phyloP scores from a whole-genome alignment of 73 alveolate genomes.

The Tetrahymena thermophila region DNA sequence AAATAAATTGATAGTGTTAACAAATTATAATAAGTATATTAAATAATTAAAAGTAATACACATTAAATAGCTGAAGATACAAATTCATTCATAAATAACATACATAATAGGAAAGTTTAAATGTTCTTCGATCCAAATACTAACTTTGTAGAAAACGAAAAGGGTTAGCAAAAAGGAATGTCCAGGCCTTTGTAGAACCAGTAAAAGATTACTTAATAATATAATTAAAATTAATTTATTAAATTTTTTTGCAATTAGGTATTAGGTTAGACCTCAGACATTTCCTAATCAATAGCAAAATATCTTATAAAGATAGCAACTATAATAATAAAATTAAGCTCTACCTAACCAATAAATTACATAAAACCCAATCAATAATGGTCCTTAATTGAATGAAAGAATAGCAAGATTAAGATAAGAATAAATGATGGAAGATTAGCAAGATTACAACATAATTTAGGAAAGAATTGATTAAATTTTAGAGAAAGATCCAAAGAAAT shows the following conservation, averaged over 20 bases:
- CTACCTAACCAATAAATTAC: not conserved
- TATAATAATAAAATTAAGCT: not conserved
- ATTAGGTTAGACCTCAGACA: not conserved
- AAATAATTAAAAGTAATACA: not conserved
- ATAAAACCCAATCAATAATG: not conserved
- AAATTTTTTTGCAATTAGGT: not conserved
- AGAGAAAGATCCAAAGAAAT: not conserved
- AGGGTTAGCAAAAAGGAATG: not conserved
- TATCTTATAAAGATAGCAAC: not conserved
- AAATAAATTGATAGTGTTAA: not conserved
- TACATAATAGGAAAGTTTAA: not conserved
- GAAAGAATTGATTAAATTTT: not conserved
- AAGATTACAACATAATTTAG: not conserved
- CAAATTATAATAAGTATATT: not conserved
- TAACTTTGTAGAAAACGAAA: not conserved
- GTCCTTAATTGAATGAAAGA: not conserved
- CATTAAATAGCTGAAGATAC: not conserved
- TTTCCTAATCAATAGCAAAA: not conserved
- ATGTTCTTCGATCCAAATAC: not conserved
- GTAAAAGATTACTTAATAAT: not conserved
- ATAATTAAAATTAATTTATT: not conserved
- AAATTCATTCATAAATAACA: too few relatives aligned
- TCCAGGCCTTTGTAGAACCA: not conserved
- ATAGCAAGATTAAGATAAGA: not conserved
- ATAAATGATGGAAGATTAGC: not conserved